phyloP scores from a whole-genome alignment of 208 protist genomes.

The Tetramitus jugosus region DNA sequence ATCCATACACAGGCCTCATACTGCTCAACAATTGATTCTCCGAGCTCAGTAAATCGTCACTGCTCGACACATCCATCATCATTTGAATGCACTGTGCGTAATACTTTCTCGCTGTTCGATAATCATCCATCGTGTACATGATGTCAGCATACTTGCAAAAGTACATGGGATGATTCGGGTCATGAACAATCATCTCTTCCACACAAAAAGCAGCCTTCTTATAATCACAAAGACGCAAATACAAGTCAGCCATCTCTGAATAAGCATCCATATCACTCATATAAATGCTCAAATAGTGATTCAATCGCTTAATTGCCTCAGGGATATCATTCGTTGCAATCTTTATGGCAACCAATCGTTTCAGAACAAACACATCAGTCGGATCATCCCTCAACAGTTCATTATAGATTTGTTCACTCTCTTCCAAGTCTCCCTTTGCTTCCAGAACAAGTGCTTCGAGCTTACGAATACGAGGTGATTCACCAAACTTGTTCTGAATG shows the following conservation, averaged over 20 bases:
- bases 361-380: not conserved
- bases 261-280: slow-evolving; percentile 14
- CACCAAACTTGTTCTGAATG: not conserved
- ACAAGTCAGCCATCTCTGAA: slow-evolving; percentile 9
- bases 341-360: slow-evolving; percentile 7
- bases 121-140: slow-evolving; percentile 2
- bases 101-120: slow-evolving; percentile 1
- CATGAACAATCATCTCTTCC: slow-evolving; percentile 20
- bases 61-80: too few relatives aligned
- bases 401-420: not conserved
- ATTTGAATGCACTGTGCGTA: too few relatives aligned
- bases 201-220: slow-evolving; percentile 18
- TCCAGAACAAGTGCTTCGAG: not conserved
- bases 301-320: not conserved
- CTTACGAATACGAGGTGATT: not conserved
- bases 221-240: not conserved
- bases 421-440: not conserved
- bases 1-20: too few relatives aligned
- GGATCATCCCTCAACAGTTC: not conserved
- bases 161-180: slow-evolving; percentile 16
- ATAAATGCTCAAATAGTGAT: slow-evolving; percentile 10
- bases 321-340: not conserved
- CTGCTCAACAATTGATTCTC: too few relatives aligned
- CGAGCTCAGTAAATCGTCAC: too few relatives aligned
- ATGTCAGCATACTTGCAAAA: slow-evolving; percentile 24